A percentile compares a stretch with the other conserved stretches of the same genome.
These are phyloP conservation scores for Zea luxurians DNA, from an alignment of 176 grass and related monocot species.

Conservation along the genomic window DNA sequence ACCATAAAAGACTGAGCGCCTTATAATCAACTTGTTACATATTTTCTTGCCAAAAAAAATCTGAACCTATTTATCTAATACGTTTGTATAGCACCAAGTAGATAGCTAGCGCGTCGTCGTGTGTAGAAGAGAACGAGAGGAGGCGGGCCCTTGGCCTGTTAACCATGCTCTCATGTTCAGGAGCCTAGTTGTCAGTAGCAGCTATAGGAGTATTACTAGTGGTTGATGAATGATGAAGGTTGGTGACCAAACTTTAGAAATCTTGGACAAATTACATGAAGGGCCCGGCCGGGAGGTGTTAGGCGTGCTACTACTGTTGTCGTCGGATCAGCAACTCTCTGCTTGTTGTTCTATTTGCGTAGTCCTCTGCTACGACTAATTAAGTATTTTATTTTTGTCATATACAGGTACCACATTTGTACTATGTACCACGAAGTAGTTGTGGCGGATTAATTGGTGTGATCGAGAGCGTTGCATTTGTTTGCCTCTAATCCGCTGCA, in stretches of 20 bases:
- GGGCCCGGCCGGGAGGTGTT: neutral
- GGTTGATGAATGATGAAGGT: slow-evolving; percentile 16
- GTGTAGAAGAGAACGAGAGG: neutral
- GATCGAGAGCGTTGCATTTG: too few relatives aligned
- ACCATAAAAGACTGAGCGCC: neutral
- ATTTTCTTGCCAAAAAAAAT: neutral
- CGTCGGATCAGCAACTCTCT: neutral
- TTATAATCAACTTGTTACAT: neutral
- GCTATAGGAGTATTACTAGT: neutral
- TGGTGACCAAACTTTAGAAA: slow-evolving; percentile 31
- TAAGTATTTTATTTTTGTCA: too few relatives aligned
- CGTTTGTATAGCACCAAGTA: neutral
- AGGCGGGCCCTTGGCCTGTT: neutral
- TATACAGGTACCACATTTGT: too few relatives aligned
- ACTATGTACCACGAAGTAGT: too few relatives aligned
- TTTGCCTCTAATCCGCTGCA: too few relatives aligned
- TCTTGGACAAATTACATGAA: neutral
- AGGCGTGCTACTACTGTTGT: neutral
- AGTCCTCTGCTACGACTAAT: neutral
- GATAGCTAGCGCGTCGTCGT: neutral
- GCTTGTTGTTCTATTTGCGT: neutral
- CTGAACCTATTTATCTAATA: neutral
- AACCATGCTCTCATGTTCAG: slow-evolving; percentile 16
- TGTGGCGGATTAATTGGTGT: too few relatives aligned
- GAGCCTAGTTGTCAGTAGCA: neutral